Conservation (phyloP, 1,139 yeast genomes). For the Sugiyamaella grinbergsii region DNA sequence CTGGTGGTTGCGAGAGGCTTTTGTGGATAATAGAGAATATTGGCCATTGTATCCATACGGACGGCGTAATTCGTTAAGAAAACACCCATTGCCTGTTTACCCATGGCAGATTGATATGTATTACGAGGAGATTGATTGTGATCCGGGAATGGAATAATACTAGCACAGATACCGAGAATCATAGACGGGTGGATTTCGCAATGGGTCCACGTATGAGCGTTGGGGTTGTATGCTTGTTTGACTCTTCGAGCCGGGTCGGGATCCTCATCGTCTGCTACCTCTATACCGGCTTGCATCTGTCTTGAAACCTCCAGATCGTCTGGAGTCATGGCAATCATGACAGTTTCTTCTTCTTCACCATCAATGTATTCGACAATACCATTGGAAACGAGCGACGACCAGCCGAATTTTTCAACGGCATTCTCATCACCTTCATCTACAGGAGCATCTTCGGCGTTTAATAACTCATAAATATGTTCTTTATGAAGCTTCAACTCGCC, state of each 20-base stretch:
- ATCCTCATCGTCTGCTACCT: constrained; percentile 48
- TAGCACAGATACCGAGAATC: constrained; percentile 98
- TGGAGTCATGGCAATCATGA: constrained; percentile 98
- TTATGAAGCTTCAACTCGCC: constrained; percentile 83
- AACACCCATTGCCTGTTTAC: constrained; percentile 99
- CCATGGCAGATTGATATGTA: constrained; percentile 99
- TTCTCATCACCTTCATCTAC: constrained; percentile 55
- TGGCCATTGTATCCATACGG: constrained; percentile 99
- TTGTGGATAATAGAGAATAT: constrained; percentile 94
- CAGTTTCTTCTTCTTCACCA: constrained; percentile 97
- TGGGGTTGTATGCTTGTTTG: constrained; percentile 63
- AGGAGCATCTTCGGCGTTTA: constrained; percentile 51
- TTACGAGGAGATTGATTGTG: constrained; percentile 99
- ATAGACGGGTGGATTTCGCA: constrained; percentile 99
- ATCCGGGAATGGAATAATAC: constrained; percentile 99
- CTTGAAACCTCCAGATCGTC: constrained; percentile 83
- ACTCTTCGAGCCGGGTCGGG: constrained; percentile 86
- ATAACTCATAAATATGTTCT: constrained; percentile 73
- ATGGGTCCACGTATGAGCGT: constrained; percentile 90
- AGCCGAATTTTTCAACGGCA: constrained; percentile 51
- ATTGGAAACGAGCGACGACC: constrained; percentile 80
- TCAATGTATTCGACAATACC: constrained; percentile 94
- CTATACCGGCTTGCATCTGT: constrained; percentile 53
- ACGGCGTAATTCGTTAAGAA: constrained; percentile 92
- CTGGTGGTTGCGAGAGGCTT: constrained; percentile 99